Evolutionary conservation across 139 green algal species (phyloP).

Genomic region (Micromonas pusilla): DNA sequence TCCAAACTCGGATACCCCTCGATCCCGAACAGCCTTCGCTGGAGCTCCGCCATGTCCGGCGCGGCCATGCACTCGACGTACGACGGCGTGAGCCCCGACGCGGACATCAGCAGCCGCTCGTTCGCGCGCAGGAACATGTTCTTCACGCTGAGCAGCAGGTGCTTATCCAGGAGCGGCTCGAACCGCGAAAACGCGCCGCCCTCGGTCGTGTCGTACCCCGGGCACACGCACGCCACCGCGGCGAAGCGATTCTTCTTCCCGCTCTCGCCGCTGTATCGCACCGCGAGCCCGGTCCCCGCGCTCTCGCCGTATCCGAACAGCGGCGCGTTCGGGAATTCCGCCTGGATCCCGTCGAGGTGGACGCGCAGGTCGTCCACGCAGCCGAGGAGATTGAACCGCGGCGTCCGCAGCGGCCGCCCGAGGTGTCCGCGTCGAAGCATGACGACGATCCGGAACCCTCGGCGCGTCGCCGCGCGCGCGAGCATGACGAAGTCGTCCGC

Average conservation of each 20-base stretch:
- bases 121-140: background rate
- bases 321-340: background rate
- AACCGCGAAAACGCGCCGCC: background rate
- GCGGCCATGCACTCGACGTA: background rate
- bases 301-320: background rate
- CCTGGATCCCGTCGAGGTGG: background rate
- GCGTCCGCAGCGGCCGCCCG: background rate
- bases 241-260: background rate
- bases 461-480: background rate
- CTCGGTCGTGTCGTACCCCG: constrained; percentile 9
- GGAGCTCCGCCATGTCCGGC: background rate
- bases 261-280: constrained; percentile 2
- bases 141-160: background rate
- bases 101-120: background rate
- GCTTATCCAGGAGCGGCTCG: background rate
- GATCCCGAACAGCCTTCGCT: background rate
- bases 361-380: background rate
- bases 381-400: background rate
- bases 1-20: background rate
- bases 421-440: background rate
- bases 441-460: background rate
- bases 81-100: background rate
- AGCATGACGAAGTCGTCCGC: background rate
- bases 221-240: background rate
- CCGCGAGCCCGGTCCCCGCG: background rate